These are phyloP conservation scores for Extremus antarcticus DNA, from an alignment of 495 filamentous ascomycete genomes.

Conservation along the genomic window DNA sequence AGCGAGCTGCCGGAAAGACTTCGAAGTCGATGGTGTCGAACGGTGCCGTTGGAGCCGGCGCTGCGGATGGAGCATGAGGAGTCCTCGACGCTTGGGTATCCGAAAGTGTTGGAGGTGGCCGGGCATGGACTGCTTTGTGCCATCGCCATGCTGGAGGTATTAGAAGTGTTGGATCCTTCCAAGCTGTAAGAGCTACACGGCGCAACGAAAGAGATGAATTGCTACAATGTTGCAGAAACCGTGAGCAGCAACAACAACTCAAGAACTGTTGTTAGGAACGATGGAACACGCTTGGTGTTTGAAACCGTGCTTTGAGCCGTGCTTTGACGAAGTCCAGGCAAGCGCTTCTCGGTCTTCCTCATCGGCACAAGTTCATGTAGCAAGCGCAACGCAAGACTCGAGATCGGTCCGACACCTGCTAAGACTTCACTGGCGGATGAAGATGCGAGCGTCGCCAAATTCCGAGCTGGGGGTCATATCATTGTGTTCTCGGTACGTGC, in stretches of 20 bases:
- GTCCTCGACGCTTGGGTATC: background rate
- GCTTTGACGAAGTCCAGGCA: no score
- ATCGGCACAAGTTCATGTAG: no score
- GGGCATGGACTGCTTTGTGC: background rate
- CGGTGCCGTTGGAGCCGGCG: slow-evolving; percentile 7
- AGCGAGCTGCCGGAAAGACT: slow-evolving; percentile 10
- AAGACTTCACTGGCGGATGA: no score
- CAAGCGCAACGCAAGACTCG: no score
- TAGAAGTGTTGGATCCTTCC: no score
- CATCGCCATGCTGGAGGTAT: background rate
- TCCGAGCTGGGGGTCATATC: background rate
- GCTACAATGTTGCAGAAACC: background rate
- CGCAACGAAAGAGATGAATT: background rate
- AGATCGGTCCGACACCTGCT: no score
- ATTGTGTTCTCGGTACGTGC: background rate
- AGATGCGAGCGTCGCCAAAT: no score
- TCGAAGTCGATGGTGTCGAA: slow-evolving; percentile 7
- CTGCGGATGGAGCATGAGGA: slow-evolving; percentile 8
- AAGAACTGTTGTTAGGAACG: background rate
- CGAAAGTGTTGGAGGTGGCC: background rate
- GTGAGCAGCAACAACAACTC: no score
- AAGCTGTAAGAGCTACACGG: no score
- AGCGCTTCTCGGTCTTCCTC: no score
- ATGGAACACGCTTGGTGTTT: no score
- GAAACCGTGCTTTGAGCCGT: no score